Percentiles rank a stretch among this genome's conserved stretches.
Conservation (phyloP, 352 stramenopile genomes). For the Thraustotheca clavata region DNA sequence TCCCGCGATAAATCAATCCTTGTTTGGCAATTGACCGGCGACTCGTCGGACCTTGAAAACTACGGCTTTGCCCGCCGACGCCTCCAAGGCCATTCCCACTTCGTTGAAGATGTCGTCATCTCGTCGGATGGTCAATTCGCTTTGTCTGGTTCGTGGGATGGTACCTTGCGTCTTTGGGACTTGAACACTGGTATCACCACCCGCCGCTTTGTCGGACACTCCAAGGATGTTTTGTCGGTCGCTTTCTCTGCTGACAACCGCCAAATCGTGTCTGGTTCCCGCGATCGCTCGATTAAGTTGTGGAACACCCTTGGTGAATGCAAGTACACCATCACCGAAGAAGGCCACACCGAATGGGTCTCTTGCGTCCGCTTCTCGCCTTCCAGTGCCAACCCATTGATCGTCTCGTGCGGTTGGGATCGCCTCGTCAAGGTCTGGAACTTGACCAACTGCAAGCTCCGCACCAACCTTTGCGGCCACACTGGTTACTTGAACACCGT, state of each 20-base stretch:
- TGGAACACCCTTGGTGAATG: conserved; percentile 99
- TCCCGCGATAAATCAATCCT: conserved; percentile 96
- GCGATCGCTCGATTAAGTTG: conserved; percentile 99
- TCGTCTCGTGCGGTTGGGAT: conserved; percentile 99
- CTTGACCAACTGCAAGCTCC: conserved; percentile 98
- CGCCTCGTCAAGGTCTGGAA: conserved; percentile 99
- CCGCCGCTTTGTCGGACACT: conserved; percentile 98
- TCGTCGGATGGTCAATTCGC: conserved; percentile 98
- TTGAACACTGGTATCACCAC: conserved; percentile 98
- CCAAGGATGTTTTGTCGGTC: conserved; percentile 99
- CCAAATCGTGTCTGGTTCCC: conserved; percentile 98
- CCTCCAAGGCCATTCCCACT: conserved; percentile 98
- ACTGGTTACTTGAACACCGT: conserved; percentile 99
- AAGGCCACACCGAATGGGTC: conserved; percentile 99
- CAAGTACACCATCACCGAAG: conserved; percentile 98
- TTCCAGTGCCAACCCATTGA: conserved; percentile 92
- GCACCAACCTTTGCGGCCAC: conserved; percentile 98
- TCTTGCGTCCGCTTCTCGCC: conserved; percentile 99
- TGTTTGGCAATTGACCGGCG: conserved; percentile 71
- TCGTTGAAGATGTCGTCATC: conserved; percentile 99
- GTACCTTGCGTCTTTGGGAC: conserved; percentile 99
- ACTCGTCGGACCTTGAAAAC: conserved; percentile 90
- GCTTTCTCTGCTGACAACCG: conserved; percentile 99
- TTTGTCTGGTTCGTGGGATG: conserved; percentile 98
- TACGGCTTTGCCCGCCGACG: conserved; percentile 97